Conservation (phyloP, 139 green algal species). For the Volvox africanus region DNA sequence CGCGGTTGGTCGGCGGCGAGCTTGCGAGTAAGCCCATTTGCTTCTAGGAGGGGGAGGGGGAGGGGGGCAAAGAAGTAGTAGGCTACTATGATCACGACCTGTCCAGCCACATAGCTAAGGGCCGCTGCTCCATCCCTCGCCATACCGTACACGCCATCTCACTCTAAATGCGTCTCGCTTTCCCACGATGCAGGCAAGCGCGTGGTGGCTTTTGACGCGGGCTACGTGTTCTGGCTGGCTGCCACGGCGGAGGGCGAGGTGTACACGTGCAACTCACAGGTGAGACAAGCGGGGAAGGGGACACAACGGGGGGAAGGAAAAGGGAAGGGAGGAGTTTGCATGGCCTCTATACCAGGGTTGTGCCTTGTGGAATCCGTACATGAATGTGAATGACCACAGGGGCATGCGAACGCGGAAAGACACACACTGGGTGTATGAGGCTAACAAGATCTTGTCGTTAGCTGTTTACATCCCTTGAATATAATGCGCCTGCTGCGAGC, state of each 20-base stretch:
- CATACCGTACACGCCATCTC: neutral
- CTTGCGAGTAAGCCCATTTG: slow-evolving; percentile 31
- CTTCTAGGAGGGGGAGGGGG: neutral
- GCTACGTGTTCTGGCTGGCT: slow-evolving; percentile 71
- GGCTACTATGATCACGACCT: neutral
- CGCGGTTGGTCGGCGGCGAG: slow-evolving; percentile 43
- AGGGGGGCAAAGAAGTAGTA: neutral
- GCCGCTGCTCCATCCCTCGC: neutral
- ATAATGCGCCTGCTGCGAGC: too few relatives aligned
- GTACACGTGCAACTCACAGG: slow-evolving; percentile 71
- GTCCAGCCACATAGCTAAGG: neutral
- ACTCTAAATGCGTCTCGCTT: neutral
- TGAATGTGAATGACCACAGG: neutral
- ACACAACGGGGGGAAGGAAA: neutral
- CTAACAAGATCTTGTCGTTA: too few relatives aligned
- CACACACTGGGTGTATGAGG: neutral
- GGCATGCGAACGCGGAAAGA: neutral
- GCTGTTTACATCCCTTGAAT: too few relatives aligned
- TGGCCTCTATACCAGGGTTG: neutral
- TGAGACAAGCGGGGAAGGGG: neutral
- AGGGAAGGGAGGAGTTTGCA: neutral
- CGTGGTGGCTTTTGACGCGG: slow-evolving; percentile 66
- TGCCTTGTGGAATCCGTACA: neutral
- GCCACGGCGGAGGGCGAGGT: slow-evolving; percentile 61
- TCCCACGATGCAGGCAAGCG: slow-evolving; percentile 48